A percentile compares a stretch with the other conserved stretches of the same genome.
phyloP scores from a whole-genome alignment of 2,329 filamentous ascomycete genomes.

The Tolypocladium pustulatum region DNA sequence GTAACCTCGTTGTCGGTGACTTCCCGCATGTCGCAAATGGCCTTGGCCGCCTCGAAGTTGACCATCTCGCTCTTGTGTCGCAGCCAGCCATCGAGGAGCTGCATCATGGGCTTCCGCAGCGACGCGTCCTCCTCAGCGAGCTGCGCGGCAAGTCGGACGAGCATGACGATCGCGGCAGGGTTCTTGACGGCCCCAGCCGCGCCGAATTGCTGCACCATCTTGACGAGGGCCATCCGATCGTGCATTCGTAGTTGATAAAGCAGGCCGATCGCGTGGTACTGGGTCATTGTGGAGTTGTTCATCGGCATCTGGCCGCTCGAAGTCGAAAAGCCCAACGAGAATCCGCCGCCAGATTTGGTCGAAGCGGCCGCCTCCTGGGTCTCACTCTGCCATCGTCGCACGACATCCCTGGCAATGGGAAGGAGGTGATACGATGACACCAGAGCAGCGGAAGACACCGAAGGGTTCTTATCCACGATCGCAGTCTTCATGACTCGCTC shows the following conservation, averaged over 20 bases:
- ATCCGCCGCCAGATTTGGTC: slow-evolving; percentile 78
- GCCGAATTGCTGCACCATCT: slow-evolving; percentile 99
- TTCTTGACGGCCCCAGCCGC: slow-evolving; percentile 88
- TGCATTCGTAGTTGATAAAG: slow-evolving; percentile 96
- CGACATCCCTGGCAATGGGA: slow-evolving; percentile 89
- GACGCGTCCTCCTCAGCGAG: slow-evolving; percentile 86
- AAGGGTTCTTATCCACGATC: slow-evolving; percentile 97
- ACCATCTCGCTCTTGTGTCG: slow-evolving; percentile 99
- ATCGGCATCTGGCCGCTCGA: slow-evolving; percentile 65
- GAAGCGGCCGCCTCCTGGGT: slow-evolving; percentile 92
- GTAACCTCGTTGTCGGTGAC: slow-evolving; percentile 85
- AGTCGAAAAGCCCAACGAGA: slow-evolving; percentile 84
- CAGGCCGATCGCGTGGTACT: slow-evolving; percentile 96
- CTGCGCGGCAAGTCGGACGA: slow-evolving; percentile 87
- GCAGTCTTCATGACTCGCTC: slow-evolving; percentile 98
- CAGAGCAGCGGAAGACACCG: slow-evolving; percentile 88
- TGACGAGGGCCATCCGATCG: slow-evolving; percentile 95
- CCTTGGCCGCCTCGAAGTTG: slow-evolving; percentile 98
- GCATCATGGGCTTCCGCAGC: slow-evolving; percentile 91
- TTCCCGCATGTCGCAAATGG: slow-evolving; percentile 89
- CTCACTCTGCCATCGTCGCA: slow-evolving; percentile 96
- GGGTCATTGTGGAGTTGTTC: slow-evolving; percentile 93
- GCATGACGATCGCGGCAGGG: slow-evolving; percentile 81
- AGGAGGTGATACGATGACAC: slow-evolving; percentile 97
- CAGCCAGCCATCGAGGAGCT: slow-evolving; percentile 90